Base-by-base conservation (phyloP, 208 protist species). In the Naegleria gruberi region DNA sequence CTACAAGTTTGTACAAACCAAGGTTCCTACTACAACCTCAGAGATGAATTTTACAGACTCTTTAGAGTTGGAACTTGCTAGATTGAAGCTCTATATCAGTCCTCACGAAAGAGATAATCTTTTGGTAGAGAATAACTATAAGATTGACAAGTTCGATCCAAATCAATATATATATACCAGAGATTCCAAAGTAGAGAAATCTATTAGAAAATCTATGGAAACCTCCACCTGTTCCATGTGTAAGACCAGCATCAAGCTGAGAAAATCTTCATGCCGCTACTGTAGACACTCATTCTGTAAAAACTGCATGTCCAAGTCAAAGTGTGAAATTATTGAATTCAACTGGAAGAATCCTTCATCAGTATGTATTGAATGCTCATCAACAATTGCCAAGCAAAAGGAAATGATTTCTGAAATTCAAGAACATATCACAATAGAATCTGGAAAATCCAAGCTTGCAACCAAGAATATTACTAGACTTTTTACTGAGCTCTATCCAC, bases 271-370 rank as follows among this genome's bases (percentile, higher is more conserved):
- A 12, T 88, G 84, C 23, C 17, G 84, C 12, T 88, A 88, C 42
- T 88, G 84, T 26, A 65, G 45, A 65, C 43, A 43, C 5, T 19
- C n/a, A 40, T 88, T 88, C 46, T 88, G 84, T 65, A 88, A 88
- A 30, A 88, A 88, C 34, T 88, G 84, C n/a, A 88, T 88, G 8
- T 40, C 43, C 30, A 88, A 88, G 5, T 30, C 46, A 30, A 88
- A 57, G 26, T 6, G 8, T 7, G 26, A 37, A 5, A 65, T 88
- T 40, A 88, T 65, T 65, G 84, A 88, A 65, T 88, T n/a, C 30
- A 88, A 43, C 4, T 88, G 84, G 84, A 43, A 43, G 6, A 40
- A 10, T 65, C 77, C 6, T 30, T 84, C 81, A 7, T 51, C 12
- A 37, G 84, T 88, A 40, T 88, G 84, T 41, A 34, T 65, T 7